Evolutionary conservation across 148 eudicot species (phyloP), one percentile per base, ranked within the genome.

Genomic region (Vaccinium myrtillus): DNA sequence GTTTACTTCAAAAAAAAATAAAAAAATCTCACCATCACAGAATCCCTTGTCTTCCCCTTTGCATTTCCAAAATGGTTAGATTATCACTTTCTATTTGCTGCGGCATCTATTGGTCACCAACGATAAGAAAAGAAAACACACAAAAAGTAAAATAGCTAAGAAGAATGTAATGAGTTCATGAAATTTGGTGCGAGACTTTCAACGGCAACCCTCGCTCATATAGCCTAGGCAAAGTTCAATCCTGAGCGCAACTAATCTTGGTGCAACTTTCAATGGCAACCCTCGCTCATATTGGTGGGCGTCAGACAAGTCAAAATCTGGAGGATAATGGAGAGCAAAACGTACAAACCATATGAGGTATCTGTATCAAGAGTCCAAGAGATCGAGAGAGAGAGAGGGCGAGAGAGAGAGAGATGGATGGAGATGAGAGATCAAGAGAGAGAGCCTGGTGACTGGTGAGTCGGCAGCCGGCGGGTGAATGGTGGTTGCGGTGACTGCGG

Each of bases 221-320:
- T 93, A 93, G 75, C 92, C 92, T n/a, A 96, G 93, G 90, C 99
- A 97, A 78, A 97, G 94, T 88, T 93, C 96, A 85, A 91, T 91
- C 89, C 98, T 92, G 81, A 97, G 88, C 56, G 95, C 93, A 85
- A 96, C 92, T 84, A 97, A 85, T 88, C 92, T 92, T 54, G 98
- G 99, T 65, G 92, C 96, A 95, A 12, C 88, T 93, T 89, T 97
- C 99, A 61, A 97, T 92, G 53, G 98, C 98, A 86, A 49, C 95
- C 98, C 86, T 97, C 32, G 99, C 79, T 94, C 99, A 30, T 30
- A 30, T 93, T 95, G 95, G 85, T 95, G 98, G 61, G 94, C 94
- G 91, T 97, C 96, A 74, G 99, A 94, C 92, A 95, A 67, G 75
- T 95, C 96, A 87, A 95, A 95, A 58, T 92, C 98, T 95, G 90